phyloP scores from a whole-genome alignment of 2,329 filamentous ascomycete genomes.

The Fusarium sp. region DNA sequence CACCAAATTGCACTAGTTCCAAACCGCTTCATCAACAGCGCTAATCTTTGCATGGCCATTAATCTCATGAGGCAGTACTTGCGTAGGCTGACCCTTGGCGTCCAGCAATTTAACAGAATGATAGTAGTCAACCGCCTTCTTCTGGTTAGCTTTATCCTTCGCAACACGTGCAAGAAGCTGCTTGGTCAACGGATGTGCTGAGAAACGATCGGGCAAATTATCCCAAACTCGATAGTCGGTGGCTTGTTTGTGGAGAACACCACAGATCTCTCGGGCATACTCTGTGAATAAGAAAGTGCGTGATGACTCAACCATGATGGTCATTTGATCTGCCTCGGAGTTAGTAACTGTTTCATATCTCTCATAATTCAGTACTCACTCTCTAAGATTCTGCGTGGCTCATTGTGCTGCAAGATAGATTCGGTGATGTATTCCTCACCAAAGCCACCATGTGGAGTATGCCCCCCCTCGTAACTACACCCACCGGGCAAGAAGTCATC shows the following conservation, averaged over 20 bases:
- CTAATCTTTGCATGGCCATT: background rate
- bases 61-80: background rate
- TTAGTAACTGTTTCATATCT: fast-evolving
- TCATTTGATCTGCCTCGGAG: background rate
- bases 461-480: constrained; percentile 10
- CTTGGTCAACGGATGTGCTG: background rate
- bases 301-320: constrained; percentile 10
- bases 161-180: background rate
- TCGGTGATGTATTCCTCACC: constrained; percentile 10
- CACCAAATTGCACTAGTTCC: fast-evolving
- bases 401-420: background rate
- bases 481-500: constrained; percentile 11
- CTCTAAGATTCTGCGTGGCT: constrained; percentile 5
- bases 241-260: constrained; percentile 8
- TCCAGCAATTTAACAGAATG: background rate
- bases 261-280: constrained; percentile 7
- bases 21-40: background rate
- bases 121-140: background rate
- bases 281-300: constrained; percentile 21
- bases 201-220: constrained; percentile 8
- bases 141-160: background rate
- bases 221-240: constrained; percentile 16
- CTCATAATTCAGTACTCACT: background rate
- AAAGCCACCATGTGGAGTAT: constrained; percentile 14
- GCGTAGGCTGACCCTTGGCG: background rate